Base-by-base conservation (phyloP, 371 early-diverging fungal genomes). In the Fennellomyces sp. region DNA sequence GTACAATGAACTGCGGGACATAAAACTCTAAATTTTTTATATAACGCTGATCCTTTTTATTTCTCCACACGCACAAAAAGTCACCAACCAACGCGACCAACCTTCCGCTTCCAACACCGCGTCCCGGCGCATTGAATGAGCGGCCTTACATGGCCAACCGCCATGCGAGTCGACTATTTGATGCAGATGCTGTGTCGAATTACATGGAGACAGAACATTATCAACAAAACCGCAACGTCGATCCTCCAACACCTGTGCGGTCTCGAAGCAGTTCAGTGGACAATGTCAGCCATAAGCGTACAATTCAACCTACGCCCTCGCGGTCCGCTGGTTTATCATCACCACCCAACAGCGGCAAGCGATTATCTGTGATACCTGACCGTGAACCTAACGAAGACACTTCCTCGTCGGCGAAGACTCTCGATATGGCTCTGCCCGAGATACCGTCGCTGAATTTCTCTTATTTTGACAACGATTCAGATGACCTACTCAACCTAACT, bases 391-490 rank as follows among this genome's bases (percentile, higher is more conserved):
- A 19, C 5, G 5, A 23, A 5, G 23, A 19, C 0, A 23, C 45
- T 23, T 26, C 26, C 5, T 26, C 36, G 3, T 66, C 70, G 0
- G 58, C 66, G 15, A 57, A 41, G 29, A 62, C 73, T 21, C 60
- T 63, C 5, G 64, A 63, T 15, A 35, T 65, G 28, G 65, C 56
- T 10, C 51, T 66, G 19, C 61, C 59, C 7, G 65, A 66, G 17
- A 66, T 71, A 8, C 68, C 67, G 2, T 55, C 70, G 1, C 56
- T 77, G 3, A 76, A 76, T 39, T 65, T 73, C 19, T 77, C 75
- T 1, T 76, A 73, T 42, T 80, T 76, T 53, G 81, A 80, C 23
- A 73, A 76, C 47, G 81, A 80, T 27, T 75, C 77, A 0, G 60
- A 69, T 17, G 81, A 80, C 48, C 35, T 80, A 8, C 27, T 66